Evolutionary conservation across 139 green algal species (phyloP), one percentile per base, ranked within the genome.

Genomic region (Protoeuglena noctilucae): DNA sequence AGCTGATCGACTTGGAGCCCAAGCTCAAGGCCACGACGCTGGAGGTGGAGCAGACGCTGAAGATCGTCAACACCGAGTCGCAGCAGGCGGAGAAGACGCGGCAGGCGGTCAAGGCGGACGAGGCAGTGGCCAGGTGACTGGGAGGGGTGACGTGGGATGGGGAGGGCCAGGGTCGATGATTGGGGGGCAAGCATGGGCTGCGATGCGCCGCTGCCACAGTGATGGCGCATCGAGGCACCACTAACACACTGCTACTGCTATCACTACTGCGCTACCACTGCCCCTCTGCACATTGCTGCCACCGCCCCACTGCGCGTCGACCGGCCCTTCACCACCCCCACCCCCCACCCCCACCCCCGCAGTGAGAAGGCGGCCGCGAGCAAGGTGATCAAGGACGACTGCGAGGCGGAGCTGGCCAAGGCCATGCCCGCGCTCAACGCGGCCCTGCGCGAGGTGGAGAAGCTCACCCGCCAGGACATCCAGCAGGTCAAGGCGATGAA

Each of bases 401-500:
- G 76, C 57, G 68, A 86, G 66, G 70, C 53, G 16, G 70, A 84
- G 58, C 65, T 88, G 40, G 73, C 66, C 7, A 58, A 74, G 53
- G 79, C 80, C 7, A 70, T 88, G 67, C 80, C 80, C 4, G 48
- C 79, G 50, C 70, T 89, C 21, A 60, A 89, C 47, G 61, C 52
- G 4, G 79, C 80, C 9, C 51, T 89, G 3, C 28, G 67, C 48
- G 77, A 75, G 26, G 70, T 89, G 2, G 63, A 88, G 61, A 89
- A 78, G 24, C 67, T 89, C 7, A 89, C 75, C 30, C 85, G 82
- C 61, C 65, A 62, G 12, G 80, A 89, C 69, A 83, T 89, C 61
- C 79, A 68, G 5, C 79, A 89, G 62, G 75, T 86, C 18, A 89
- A 89, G 73, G 74, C 70, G 54, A 84, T 87, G 79, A 89, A 89